Base-by-base conservation (phyloP, 139 green algal species). In the Chlamydomonas asymmetrica region DNA sequence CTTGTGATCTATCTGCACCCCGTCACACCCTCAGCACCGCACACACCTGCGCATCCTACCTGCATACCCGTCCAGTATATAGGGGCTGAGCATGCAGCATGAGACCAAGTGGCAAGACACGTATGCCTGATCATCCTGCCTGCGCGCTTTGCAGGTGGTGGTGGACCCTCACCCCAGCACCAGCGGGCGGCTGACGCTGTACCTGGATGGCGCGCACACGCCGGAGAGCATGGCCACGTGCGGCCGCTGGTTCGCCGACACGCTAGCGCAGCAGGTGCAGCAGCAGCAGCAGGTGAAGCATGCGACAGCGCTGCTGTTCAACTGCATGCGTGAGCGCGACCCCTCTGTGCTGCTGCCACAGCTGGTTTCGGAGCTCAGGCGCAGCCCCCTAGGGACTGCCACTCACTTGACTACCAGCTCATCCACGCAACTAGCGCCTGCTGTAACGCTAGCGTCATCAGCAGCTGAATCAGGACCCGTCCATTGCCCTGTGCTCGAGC, bases 121-220 rank as follows among this genome's bases (percentile, higher is more conserved):
- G n/a, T n/a, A n/a, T n/a, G n/a, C n/a, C n/a, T n/a, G n/a, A n/a
- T n/a, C n/a, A n/a, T n/a, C n/a, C n/a, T n/a, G n/a, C n/a, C n/a
- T n/a, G n/a, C n/a, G n/a, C n/a, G n/a, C n/a, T n/a, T n/a, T n/a
- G n/a, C 64, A 80, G 74, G 70, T 85, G 7, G 45, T 86, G 4
- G 35, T 73, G 4, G 80, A 85, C 57, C 49, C 23, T n/a, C 40
- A 31, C 20, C 40, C 66, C 5, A 10, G 43, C 32, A 62, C 62
- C 63, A 49, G 57, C 43, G 82, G 79, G 25, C 82, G 87, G 3
- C 74, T 99, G 61, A 88, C 86, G 0, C 95, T 97, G 67, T 99
- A 85, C 71, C 82, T 99, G 31, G 96, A 99, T 75, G 96, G 96
- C 16, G 96, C 96, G 2, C 96, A 99, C 82, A 98, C 96, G 10